A percentile compares a stretch with the other conserved stretches of the same genome.
Evolutionary conservation across 768 basidiomycete species (phyloP).

Genomic region (Trametes villosa): DNA sequence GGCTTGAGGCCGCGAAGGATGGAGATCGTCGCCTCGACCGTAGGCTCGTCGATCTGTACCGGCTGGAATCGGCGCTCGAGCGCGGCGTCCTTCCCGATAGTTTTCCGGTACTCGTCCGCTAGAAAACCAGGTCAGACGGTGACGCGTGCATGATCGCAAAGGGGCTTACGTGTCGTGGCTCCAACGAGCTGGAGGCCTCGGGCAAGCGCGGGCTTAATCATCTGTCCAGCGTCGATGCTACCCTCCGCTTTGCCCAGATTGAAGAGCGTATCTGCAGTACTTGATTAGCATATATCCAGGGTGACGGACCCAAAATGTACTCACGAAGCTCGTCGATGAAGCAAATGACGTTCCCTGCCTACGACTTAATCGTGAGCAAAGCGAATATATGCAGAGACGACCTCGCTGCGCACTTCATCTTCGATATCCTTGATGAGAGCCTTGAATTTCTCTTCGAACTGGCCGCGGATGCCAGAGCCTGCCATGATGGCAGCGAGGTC

Average conservation of each 20-base stretch:
- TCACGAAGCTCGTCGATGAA: constrained; percentile 94
- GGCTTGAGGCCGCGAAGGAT: constrained; percentile 87
- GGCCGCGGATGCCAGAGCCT: constrained; percentile 88
- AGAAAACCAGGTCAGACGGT: neutral
- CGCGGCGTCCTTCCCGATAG: constrained; percentile 90
- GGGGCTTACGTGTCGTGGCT: constrained; percentile 78
- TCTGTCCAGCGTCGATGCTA: constrained; percentile 88
- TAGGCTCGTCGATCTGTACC: constrained; percentile 86
- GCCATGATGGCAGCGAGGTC: constrained; percentile 86
- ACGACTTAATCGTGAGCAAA: neutral
- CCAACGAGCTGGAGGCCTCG: constrained; percentile 88
- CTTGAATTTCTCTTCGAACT: constrained; percentile 95
- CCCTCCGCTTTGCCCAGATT: constrained; percentile 92
- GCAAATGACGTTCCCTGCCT: constrained; percentile 80
- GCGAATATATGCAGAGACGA: neutral
- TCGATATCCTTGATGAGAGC: constrained; percentile 89
- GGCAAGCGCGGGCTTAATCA: constrained; percentile 92
- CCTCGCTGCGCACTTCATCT: constrained; percentile 56
- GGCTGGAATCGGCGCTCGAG: constrained; percentile 92
- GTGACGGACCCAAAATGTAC: constrained; percentile 35
- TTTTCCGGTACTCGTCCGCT: constrained; percentile 91
- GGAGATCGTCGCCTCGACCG: constrained; percentile 81
- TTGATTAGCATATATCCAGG: neutral
- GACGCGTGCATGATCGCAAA: neutral
- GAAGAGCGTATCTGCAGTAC: constrained; percentile 66